phyloP scores from a whole-genome alignment of 176 grass and related monocot genomes.

The Hyparrhenia diplandra region DNA sequence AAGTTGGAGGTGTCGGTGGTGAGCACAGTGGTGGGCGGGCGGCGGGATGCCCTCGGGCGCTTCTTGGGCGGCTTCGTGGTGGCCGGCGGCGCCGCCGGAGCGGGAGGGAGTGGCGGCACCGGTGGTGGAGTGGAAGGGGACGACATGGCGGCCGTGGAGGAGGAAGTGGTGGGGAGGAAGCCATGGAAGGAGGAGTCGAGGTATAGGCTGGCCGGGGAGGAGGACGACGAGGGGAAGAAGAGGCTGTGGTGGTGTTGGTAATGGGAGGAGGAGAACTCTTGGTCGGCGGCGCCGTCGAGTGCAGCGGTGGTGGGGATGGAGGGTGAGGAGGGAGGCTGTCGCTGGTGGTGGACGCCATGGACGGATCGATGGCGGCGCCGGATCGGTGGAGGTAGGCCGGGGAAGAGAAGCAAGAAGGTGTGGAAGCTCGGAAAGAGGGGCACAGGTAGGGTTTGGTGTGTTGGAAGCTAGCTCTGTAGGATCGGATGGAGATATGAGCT shows the following conservation, averaged over 20 bases:
- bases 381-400: too few species aligned
- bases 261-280: slow-evolving; percentile 60
- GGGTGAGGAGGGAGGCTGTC: slow-evolving; percentile 74
- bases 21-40: slow-evolving; percentile 83
- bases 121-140: neutral
- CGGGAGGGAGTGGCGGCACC: slow-evolving; percentile 17
- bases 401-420: neutral
- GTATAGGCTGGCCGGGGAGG: slow-evolving; percentile 24
- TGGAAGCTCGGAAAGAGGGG: neutral
- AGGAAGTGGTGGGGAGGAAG: slow-evolving; percentile 19
- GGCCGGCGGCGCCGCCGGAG: neutral
- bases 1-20: slow-evolving; percentile 95
- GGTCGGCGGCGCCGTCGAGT: slow-evolving; percentile 32
- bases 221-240: slow-evolving; percentile 43
- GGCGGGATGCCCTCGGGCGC: slow-evolving; percentile 70
- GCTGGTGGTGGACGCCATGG: slow-evolving; percentile 86
- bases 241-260: slow-evolving; percentile 30
- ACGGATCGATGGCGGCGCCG: neutral
- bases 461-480: neutral
- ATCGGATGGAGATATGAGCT: neutral
- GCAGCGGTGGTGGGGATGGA: slow-evolving; percentile 25
- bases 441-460: slow-evolving; percentile 36
- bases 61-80: slow-evolving; percentile 48
- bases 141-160: neutral
- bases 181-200: slow-evolving; percentile 45